These are phyloP conservation scores for Stenocarpella maydis DNA, from an alignment of 2,329 filamentous ascomycete genomes.

Conservation along the genomic window DNA sequence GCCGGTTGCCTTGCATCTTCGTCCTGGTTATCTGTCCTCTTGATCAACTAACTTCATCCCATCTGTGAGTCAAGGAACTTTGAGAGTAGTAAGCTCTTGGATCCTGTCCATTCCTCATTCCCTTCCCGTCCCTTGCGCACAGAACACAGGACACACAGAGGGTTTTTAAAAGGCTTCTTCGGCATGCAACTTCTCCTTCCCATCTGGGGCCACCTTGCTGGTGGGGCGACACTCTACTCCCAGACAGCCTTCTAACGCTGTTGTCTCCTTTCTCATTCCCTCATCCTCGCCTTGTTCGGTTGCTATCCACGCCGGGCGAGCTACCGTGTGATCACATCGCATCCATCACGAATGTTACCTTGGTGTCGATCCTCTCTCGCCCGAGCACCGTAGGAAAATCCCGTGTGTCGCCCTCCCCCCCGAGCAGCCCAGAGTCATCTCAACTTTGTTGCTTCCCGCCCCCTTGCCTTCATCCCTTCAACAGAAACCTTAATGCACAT, in stretches of 20 bases:
- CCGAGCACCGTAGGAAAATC: neutral
- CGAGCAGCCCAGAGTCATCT: slow-evolving; percentile 23
- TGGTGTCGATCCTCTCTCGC: slow-evolving; percentile 21
- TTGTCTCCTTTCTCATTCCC: neutral
- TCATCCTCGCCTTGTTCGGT: neutral
- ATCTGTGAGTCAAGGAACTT: neutral
- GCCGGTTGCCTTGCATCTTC: neutral
- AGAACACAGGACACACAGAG: slow-evolving; percentile 7
- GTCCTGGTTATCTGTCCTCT: neutral
- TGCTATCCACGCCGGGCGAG: slow-evolving; percentile 15
- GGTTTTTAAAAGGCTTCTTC: slow-evolving; percentile 1
- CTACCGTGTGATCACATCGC: slow-evolving; percentile 18
- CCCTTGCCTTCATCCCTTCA: slow-evolving; percentile 10
- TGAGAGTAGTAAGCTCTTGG: neutral
- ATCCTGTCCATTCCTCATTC: slow-evolving; percentile 14
- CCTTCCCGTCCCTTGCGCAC: neutral
- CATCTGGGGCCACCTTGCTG: neutral
- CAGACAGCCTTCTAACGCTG: too few species aligned
- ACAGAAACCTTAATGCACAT: neutral
- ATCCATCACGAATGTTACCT: slow-evolving; percentile 7
- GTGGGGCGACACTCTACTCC: slow-evolving; percentile 2
- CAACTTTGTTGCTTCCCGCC: slow-evolving; percentile 21
- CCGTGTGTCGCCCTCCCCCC: neutral
- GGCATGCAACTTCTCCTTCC: neutral
- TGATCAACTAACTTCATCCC: neutral